Percentiles rank a stretch among this genome's conserved stretches.
These are phyloP conservation scores for Coniochaeta sp. DNA, from an alignment of 2,329 filamentous ascomycete genomes.

Conservation along the genomic window DNA sequence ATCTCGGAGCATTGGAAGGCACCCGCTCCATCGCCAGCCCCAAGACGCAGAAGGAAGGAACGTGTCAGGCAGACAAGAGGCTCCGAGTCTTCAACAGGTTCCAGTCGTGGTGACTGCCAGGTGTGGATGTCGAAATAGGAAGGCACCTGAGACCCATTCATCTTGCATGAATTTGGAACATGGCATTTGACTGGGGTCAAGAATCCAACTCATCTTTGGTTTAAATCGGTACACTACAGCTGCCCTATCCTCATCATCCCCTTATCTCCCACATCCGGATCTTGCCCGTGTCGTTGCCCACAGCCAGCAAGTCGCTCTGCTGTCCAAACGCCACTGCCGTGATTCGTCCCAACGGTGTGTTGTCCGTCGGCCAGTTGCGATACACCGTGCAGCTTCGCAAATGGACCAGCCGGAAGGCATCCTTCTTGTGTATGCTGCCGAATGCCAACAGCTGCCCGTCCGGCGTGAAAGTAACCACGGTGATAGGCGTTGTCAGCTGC, in stretches of 20 bases:
- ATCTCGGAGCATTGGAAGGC: no score
- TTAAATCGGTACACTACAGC: no score
- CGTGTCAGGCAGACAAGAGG: background rate
- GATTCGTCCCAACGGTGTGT: slow-evolving; percentile 81
- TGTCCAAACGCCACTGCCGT: slow-evolving; percentile 64
- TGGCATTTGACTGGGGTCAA: no score
- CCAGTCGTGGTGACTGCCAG: background rate
- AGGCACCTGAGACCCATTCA: no score
- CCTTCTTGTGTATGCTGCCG: slow-evolving; percentile 79
- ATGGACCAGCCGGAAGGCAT: slow-evolving; percentile 82
- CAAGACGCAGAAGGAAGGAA: background rate
- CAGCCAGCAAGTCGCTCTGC: slow-evolving; percentile 64
- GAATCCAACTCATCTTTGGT: background rate
- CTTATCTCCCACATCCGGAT: slow-evolving; percentile 87
- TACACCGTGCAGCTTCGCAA: slow-evolving; percentile 90
- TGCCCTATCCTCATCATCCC: no score
- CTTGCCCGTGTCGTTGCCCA: slow-evolving; percentile 84
- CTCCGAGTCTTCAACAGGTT: background rate
- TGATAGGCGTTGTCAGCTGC: slow-evolving; percentile 82
- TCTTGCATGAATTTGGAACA: no score
- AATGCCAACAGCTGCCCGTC: slow-evolving; percentile 88
- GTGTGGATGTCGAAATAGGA: no score
- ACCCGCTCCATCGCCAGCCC: background rate
- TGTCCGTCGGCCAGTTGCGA: slow-evolving; percentile 90
- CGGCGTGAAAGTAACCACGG: slow-evolving; percentile 71